These are phyloP conservation scores for Rhizophora mangle DNA, from an alignment of 345 rosid species.

Conservation along the genomic window DNA sequence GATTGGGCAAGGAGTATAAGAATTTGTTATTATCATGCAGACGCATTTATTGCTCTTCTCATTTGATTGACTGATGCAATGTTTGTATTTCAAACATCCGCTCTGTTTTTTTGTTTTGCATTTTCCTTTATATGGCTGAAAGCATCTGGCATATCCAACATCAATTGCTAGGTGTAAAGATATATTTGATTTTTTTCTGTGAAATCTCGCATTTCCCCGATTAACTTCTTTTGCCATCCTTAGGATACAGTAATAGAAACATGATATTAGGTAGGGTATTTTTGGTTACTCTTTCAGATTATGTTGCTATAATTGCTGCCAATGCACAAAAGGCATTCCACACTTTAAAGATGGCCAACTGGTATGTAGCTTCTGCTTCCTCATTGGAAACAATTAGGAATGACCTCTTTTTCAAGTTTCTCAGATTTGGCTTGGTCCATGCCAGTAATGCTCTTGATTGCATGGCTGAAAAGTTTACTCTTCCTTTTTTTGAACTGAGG, in stretches of 20 bases:
- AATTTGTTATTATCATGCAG: background rate
- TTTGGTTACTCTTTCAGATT: slow-evolving; percentile 90
- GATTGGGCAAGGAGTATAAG: background rate
- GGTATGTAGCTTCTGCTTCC: slow-evolving; percentile 37
- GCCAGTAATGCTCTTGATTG: slow-evolving; percentile 98
- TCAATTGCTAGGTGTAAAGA: no score
- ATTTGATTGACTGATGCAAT: background rate
- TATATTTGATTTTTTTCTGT: no score
- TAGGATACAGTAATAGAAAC: slow-evolving; percentile 93
- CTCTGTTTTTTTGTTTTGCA: background rate
- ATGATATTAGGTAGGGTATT: slow-evolving; percentile 82
- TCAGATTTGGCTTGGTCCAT: slow-evolving; percentile 90
- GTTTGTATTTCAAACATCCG: background rate
- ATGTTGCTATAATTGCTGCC: slow-evolving; percentile 90
- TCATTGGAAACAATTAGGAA: background rate
- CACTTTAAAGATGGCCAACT: slow-evolving; percentile 72
- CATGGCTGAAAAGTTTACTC: slow-evolving; percentile 78
- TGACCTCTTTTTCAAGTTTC: slow-evolving; percentile 18
- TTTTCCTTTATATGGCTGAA: no score
- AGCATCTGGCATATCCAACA: no score
- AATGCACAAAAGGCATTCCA: slow-evolving; percentile 81
- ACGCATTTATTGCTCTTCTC: background rate
- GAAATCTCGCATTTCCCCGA: background rate
- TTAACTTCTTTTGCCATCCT: slow-evolving; percentile 15
- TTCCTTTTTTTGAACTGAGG: slow-evolving; percentile 83